Conservation (phyloP, 169 alveolate genomes). For the Babesia ovata region DNA sequence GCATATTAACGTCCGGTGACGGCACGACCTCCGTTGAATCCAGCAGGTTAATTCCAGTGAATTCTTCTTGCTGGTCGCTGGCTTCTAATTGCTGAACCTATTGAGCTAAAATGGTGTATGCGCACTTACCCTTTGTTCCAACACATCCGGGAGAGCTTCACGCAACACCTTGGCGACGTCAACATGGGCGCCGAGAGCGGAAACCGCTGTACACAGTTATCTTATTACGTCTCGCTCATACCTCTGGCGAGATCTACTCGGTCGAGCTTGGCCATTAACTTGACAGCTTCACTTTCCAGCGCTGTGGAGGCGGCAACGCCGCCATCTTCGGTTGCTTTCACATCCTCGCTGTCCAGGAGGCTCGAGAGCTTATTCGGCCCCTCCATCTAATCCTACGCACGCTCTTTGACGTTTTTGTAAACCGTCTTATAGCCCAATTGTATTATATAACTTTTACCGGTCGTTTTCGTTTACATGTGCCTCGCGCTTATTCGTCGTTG, state of each 20-base stretch:
- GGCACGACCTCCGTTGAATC: background rate
- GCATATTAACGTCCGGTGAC: background rate
- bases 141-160: slow-evolving; percentile 43
- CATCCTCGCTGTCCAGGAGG: slow-evolving; percentile 36
- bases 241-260: slow-evolving; percentile 43
- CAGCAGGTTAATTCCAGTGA: slow-evolving; percentile 51
- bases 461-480: too few relatives aligned
- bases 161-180: slow-evolving; percentile 30
- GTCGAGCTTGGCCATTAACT: slow-evolving; percentile 29
- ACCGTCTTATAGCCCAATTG: background rate
- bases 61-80: slow-evolving; percentile 19
- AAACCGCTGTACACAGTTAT: slow-evolving; percentile 15
- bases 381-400: slow-evolving; percentile 3
- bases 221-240: background rate
- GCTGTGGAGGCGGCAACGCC: background rate
- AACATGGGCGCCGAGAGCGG: slow-evolving; percentile 21
- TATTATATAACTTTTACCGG: background rate
- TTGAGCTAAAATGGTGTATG: background rate
- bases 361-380: slow-evolving; percentile 39
- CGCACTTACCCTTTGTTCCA: slow-evolving; percentile 39
- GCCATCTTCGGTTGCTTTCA: background rate
- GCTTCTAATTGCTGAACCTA: slow-evolving; percentile 13
- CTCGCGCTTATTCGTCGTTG: too few relatives aligned
- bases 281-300: slow-evolving; percentile 11
- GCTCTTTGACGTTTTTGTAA: background rate